These are phyloP conservation scores for Streptanthus diversifolius DNA, from an alignment of 345 rosid genomes.

Conservation along the genomic window DNA sequence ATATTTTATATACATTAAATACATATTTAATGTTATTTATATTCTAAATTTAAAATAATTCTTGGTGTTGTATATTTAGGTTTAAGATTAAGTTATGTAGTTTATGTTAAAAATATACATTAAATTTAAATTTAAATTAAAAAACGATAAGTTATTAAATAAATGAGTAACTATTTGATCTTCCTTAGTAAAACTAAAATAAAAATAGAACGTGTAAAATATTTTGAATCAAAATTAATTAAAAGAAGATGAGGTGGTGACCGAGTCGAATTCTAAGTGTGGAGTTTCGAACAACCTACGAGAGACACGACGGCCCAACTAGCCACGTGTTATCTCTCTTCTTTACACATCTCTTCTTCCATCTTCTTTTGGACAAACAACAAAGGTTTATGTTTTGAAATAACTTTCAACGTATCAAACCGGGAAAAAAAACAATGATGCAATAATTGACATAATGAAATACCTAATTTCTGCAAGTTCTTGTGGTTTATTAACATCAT, in stretches of 20 bases:
- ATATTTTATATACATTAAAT: no score
- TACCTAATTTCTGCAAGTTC: constrained; percentile 1
- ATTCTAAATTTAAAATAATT: no score
- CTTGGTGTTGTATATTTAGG: no score
- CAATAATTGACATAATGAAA: constrained; percentile 2
- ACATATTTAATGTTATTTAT: no score
- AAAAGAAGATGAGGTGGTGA: neutral
- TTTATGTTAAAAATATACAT: no score
- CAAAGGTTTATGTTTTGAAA: neutral
- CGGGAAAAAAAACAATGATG: neutral
- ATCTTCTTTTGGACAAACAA: neutral
- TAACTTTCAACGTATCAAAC: neutral
- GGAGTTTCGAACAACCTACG: constrained; percentile 31
- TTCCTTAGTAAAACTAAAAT: neutral
- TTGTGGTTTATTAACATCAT: neutral
- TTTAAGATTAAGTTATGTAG: no score
- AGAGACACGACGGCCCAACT: constrained; percentile 27
- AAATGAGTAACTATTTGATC: neutral
- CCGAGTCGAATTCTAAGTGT: constrained; percentile 1
- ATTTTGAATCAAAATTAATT: neutral
- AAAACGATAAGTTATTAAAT: no score
- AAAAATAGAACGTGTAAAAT: neutral
- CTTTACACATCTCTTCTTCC: neutral
- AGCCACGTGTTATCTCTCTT: constrained; percentile 22
- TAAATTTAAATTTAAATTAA: no score